Evolutionary conservation across 1,284 basidiomycete genomes (phyloP), one percentile per base, ranked within the genome.

Genomic region (Lignosus rhinocerotis): DNA sequence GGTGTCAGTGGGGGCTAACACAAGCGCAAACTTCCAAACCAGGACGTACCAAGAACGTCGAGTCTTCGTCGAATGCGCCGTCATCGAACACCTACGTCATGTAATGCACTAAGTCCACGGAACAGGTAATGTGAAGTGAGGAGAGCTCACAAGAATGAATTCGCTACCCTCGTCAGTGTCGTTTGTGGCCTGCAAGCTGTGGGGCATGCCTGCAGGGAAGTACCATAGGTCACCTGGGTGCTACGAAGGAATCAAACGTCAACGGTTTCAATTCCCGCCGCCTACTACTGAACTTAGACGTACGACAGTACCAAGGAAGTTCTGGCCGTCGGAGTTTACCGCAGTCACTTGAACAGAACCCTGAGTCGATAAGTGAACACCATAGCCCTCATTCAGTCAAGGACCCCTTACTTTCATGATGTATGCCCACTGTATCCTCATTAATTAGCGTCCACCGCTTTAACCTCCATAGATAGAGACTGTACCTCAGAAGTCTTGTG

Each of bases 51-150:
- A 87, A 73, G 76, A 92, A 89, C 0, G 88, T 90, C 3, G 75
- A 75, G 68, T 88, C 85, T 70, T 88, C 87, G 70, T 78, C 82
- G 72, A 90, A 90, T 32, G 72, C 72, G 17, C 88, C 87, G 57
- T 80, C 75, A 67, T 86, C 82, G 64, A 89, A 88, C 16, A 88
- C 78, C 84, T 86, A 60, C 14, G 30, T 25, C 31, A 14, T 21
- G 33, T 30, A 17, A 36, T 25, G 2, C 25, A 25, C 25, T 25
- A 4, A 25, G 25, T 25, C 25, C 25, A 25, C 25, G 17, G 39
- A 52, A 48, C 36, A 47, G 50, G n/a, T 19, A 25, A 17, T 11
- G 14, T 6, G 39, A 9, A 3, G 12, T n/a, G 48, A 21, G 32
- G 11, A 38, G 44, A 30, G 10, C 81, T 61, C 52, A 88, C 87